Evolutionary conservation across 352 stramenopile species (phyloP).

Genomic region (Phytophthora pluvialis): DNA sequence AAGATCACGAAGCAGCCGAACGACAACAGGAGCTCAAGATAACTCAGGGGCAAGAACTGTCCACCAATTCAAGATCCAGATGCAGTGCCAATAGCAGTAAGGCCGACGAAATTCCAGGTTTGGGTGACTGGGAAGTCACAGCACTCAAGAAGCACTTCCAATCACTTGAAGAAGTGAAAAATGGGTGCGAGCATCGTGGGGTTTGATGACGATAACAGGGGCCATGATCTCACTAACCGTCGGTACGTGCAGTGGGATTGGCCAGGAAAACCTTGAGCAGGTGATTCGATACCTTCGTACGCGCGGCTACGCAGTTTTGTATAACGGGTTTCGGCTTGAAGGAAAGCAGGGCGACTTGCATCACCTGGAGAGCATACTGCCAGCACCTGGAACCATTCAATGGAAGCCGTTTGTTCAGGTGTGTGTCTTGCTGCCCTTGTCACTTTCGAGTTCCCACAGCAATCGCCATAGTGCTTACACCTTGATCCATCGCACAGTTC

Average conservation of each 20-base stretch:
- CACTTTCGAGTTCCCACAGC: not conserved
- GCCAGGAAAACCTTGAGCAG: constrained; percentile 14
- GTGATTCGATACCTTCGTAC: constrained; percentile 33
- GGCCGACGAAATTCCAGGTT: constrained; percentile 18
- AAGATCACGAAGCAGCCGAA: constrained; percentile 34
- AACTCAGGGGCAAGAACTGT: constrained; percentile 37
- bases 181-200: constrained; percentile 26
- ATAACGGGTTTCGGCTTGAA: constrained; percentile 25
- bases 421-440: not conserved
- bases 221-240: not conserved
- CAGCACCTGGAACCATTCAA: constrained; percentile 21
- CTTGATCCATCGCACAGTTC: constrained; percentile 12
- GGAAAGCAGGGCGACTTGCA: constrained; percentile 1
- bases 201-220: not conserved
- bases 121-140: constrained; percentile 63
- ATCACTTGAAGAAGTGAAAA: constrained; percentile 46
- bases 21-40: constrained; percentile 50
- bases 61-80: constrained; percentile 4
- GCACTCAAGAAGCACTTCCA: constrained; percentile 61
- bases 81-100: constrained; percentile 19
- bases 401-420: constrained; percentile 38
- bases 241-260: constrained; percentile 26
- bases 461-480: not conserved
- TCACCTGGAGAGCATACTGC: constrained; percentile 18
- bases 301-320: constrained; percentile 32